Conservation (phyloP, 2,329 filamentous ascomycete species). For the Calonectria leucothoes region DNA sequence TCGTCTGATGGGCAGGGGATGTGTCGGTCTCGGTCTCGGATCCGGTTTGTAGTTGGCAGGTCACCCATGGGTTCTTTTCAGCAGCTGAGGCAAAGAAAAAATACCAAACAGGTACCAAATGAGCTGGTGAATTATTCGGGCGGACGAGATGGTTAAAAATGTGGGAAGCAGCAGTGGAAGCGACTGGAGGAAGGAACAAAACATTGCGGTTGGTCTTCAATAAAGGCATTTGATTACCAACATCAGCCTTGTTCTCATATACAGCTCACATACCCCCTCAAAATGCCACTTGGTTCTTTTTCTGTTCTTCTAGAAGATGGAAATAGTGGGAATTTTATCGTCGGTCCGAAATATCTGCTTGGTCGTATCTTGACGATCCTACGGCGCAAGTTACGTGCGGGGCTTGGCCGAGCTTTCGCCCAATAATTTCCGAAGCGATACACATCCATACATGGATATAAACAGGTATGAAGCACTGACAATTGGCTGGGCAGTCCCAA, state of each 20-base stretch:
- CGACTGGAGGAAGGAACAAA: too few relatives aligned
- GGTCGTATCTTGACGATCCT: neutral
- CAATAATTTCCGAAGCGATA: neutral
- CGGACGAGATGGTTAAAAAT: neutral
- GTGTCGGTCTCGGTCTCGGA: neutral
- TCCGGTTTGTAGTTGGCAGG: neutral
- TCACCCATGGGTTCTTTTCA: neutral
- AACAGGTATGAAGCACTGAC: too few relatives aligned
- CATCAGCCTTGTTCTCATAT: too few relatives aligned
- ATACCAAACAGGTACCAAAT: neutral
- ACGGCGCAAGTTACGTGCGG: neutral
- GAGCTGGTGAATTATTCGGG: neutral
- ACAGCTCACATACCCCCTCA: neutral
- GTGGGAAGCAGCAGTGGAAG: neutral
- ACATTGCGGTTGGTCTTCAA: neutral
- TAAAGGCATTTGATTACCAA: neutral
- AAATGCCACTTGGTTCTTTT: neutral
- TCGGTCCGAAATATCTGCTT: neutral
- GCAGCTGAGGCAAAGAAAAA: neutral
- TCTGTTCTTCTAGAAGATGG: too few relatives aligned
- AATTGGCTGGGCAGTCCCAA: neutral
- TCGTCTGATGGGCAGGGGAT: neutral
- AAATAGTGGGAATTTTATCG: neutral
- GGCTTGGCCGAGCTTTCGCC: neutral
- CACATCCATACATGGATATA: neutral